These are phyloP conservation scores for Tripidium arundinaceum DNA, from an alignment of 202 grass and related monocot species.

Conservation along the genomic window DNA sequence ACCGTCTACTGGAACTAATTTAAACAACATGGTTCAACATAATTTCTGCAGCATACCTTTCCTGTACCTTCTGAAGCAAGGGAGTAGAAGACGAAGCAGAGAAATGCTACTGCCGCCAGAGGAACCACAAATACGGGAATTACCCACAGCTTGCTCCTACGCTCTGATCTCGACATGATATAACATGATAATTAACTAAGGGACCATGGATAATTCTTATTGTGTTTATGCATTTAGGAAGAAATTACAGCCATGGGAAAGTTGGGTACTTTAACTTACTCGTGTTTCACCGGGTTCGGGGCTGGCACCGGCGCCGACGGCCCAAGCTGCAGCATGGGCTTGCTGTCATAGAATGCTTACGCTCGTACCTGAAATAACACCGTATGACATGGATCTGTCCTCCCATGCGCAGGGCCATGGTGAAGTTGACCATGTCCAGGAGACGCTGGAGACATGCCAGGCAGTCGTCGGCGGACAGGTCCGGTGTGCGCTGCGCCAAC, in stretches of 20 bases:
- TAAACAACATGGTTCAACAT: not conserved
- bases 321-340: not conserved
- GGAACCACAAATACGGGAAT: slow-evolving; percentile 27
- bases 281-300: not conserved
- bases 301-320: not conserved
- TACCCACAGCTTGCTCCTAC: slow-evolving; percentile 13
- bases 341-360: slow-evolving; percentile 18
- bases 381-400: slow-evolving; percentile 31
- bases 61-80: slow-evolving; percentile 6
- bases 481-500: slow-evolving; percentile 51
- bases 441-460: slow-evolving; percentile 29
- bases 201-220: not conserved
- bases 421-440: not conserved
- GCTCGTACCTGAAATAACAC: slow-evolving; percentile 60
- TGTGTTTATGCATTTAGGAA: not conserved
- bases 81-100: slow-evolving; percentile 30
- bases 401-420: slow-evolving; percentile 14
- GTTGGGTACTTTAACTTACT: not conserved
- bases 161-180: slow-evolving; percentile 14
- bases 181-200: not conserved
- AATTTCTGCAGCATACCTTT: slow-evolving; percentile 22
- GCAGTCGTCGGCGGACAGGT: slow-evolving; percentile 38
- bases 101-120: not conserved
- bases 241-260: not conserved
- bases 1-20: not conserved